These are phyloP conservation scores for Sarocladium strictum DNA, from an alignment of 2,329 filamentous ascomycete genomes.

Conservation along the genomic window DNA sequence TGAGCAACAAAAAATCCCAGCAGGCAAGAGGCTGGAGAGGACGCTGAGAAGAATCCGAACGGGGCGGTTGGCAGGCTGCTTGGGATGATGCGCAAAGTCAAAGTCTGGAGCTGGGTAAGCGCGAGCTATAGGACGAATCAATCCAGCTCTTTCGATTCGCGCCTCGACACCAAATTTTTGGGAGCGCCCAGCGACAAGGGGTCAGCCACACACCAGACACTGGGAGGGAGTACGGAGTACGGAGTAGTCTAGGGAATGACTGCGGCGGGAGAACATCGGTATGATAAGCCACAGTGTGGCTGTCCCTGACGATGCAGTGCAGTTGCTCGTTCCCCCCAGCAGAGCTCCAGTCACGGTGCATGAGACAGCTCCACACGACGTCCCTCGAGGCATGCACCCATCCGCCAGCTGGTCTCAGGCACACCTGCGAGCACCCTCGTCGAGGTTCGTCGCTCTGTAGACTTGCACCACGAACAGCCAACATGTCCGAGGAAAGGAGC, in stretches of 20 bases:
- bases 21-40: conserved; percentile 7
- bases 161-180: conserved; percentile 12
- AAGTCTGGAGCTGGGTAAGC: conserved; percentile 5
- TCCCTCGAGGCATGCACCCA: conserved; percentile 1
- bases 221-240: no score
- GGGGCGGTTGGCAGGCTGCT: not conserved
- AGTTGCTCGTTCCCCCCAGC: not conserved
- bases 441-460: not conserved
- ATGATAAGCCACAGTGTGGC: not conserved
- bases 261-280: not conserved
- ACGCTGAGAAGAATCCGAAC: not conserved
- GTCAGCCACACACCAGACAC: conserved; percentile 6
- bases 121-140: conserved; percentile 5
- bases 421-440: not conserved
- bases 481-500: conserved; percentile 57
- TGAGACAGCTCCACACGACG: conserved; percentile 3
- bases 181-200: not conserved
- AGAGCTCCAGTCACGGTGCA: not conserved
- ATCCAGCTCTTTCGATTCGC: conserved; percentile 7
- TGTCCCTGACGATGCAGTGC: not conserved
- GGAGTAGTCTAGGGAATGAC: not conserved
- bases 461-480: conserved; percentile 7
- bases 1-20: conserved; percentile 8
- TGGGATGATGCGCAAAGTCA: conserved; percentile 9
- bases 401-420: conserved; percentile 1